Percentiles rank a stretch among this genome's conserved stretches.
Evolutionary conservation across 108 stramenopile genomes (phyloP).

Genomic region (Pseudonitzschia pungens): DNA sequence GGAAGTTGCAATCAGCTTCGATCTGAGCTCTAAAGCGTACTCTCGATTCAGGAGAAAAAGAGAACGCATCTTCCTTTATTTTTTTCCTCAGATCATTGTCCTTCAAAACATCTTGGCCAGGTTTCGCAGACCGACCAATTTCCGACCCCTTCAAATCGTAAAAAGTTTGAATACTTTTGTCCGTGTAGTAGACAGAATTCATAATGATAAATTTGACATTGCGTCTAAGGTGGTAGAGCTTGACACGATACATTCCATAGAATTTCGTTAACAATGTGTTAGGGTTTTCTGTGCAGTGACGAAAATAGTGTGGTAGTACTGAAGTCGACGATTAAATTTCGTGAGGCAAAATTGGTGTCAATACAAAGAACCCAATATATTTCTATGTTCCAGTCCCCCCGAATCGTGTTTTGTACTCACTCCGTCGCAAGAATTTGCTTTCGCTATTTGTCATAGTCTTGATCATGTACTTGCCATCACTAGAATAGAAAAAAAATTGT

Average conservation of each 20-base stretch:
- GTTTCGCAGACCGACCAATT: constrained; percentile 77
- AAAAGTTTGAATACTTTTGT: constrained; percentile 77
- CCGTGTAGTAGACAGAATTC: constrained; percentile 91
- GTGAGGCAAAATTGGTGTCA: constrained; percentile 1
- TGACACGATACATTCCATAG: constrained; percentile 98
- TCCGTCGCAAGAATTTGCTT: constrained; percentile 91
- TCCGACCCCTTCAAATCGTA: constrained; percentile 94
- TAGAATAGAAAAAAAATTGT: constrained; percentile 98
- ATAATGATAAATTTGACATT: constrained; percentile 95
- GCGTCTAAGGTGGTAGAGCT: constrained; percentile 87
- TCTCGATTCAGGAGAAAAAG: constrained; percentile 50
- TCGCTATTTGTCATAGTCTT: constrained; percentile 98
- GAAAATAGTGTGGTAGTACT: constrained; percentile 95
- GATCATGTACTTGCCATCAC: constrained; percentile 98
- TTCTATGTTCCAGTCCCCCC: background rate
- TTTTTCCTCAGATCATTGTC: constrained; percentile 81
- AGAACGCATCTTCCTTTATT: constrained; percentile 63
- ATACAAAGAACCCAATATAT: background rate
- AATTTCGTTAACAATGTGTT: constrained; percentile 93
- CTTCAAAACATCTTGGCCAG: constrained; percentile 85
- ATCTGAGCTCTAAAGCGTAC: constrained; percentile 72
- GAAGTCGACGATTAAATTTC: constrained; percentile 5
- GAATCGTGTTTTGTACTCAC: constrained; percentile 33
- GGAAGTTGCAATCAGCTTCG: constrained; percentile 69
- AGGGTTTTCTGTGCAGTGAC: constrained; percentile 88